Conservation (phyloP, 1,284 basidiomycete genomes). For the Anthracocystis setariae region DNA sequence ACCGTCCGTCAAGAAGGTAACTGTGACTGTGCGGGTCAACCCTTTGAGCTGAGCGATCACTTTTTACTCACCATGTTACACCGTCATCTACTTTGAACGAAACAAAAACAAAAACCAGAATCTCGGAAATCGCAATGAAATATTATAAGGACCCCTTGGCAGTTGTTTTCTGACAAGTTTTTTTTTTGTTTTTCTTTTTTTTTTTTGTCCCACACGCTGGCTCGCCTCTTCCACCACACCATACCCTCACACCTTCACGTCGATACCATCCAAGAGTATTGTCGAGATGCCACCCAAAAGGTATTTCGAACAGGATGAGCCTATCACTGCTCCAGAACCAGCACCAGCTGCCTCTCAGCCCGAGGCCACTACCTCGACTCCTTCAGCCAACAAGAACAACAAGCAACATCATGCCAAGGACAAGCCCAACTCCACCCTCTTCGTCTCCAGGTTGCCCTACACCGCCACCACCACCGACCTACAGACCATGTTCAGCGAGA, state of each 20-base stretch:
- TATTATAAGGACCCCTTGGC: too few relatives aligned
- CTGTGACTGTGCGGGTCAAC: neutral
- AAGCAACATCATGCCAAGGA: neutral
- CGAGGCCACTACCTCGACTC: conserved; percentile 3
- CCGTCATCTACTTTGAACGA: neutral
- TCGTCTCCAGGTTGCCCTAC: conserved; percentile 76
- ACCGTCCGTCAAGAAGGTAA: neutral
- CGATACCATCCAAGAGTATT: neutral
- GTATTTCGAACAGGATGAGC: conserved; percentile 52
- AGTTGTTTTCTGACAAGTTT: conserved; percentile 13
- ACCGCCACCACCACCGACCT: conserved; percentile 89
- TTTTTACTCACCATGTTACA: conserved; percentile 7
- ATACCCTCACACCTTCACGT: conserved; percentile 4
- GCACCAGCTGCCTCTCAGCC: conserved; percentile 12
- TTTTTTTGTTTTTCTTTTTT: conserved; percentile 6
- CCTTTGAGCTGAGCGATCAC: conserved; percentile 16
- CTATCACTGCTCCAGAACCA: conserved; percentile 19
- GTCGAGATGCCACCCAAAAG: conserved; percentile 50
- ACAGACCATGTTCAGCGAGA: conserved; percentile 90
- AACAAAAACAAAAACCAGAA: neutral
- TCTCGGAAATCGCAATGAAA: conserved; percentile 28
- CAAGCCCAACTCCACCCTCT: conserved; percentile 64
- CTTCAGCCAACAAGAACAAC: conserved; percentile 6
- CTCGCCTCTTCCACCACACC: conserved; percentile 1
- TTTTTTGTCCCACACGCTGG: neutral